phyloP scores from a whole-genome alignment of 345 rosid genomes.

The rapeseed (Brassica napus) region DNA sequence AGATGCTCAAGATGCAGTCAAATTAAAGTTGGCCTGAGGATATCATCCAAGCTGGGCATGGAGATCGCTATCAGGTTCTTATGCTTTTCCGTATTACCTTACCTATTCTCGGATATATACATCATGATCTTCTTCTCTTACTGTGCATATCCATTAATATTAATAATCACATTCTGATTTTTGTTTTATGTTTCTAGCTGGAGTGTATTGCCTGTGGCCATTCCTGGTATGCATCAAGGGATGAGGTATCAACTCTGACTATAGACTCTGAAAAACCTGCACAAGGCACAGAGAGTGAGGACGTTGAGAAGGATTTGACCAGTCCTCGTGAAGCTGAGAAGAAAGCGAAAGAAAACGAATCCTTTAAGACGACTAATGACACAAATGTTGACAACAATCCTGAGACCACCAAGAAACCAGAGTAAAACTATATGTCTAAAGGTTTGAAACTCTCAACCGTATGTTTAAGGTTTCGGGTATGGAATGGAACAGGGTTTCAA shows the following conservation, averaged over 20 bases:
- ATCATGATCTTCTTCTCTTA: neutral
- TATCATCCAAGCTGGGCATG: neutral
- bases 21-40: neutral
- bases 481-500: conserved; percentile 2
- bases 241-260: conserved; percentile 72
- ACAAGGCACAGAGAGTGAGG: conserved; percentile 55
- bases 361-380: conserved; percentile 45
- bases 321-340: conserved; percentile 64
- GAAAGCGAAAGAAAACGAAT: conserved; percentile 44
- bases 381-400: conserved; percentile 33
- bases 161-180: neutral
- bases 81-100: conserved; percentile 10
- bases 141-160: neutral
- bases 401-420: conserved; percentile 38
- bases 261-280: conserved; percentile 60
- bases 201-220: conserved; percentile 86
- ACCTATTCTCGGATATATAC: too few relatives aligned
- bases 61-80: conserved; percentile 2
- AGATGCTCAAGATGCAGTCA: neutral
- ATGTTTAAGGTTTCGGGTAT: conserved; percentile 8
- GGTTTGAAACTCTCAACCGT: neutral
- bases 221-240: conserved; percentile 94
- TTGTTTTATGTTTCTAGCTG: conserved; percentile 43
- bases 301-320: conserved; percentile 56
- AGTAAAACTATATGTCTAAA: conserved; percentile 25